Conservation (phyloP, 1,139 yeast genomes). For the Diutina siamensis region DNA sequence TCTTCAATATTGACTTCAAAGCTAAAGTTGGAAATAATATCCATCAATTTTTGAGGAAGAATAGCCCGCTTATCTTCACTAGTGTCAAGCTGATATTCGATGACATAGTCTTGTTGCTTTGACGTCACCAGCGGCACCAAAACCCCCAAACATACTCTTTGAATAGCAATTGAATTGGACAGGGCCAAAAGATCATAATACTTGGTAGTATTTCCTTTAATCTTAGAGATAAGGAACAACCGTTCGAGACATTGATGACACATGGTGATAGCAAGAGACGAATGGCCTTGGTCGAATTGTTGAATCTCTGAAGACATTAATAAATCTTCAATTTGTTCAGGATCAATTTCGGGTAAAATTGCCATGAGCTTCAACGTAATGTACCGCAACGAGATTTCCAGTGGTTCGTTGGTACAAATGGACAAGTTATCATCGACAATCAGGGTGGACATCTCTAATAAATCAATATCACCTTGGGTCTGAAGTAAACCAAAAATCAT, state of each 20-base stretch:
- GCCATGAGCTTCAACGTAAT: conserved; percentile 35
- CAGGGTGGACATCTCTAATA: conserved; percentile 24
- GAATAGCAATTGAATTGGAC: conserved; percentile 17
- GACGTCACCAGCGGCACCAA: conserved; percentile 23
- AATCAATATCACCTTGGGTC: conserved; percentile 11
- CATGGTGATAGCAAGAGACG: conserved; percentile 23
- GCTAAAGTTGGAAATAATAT: conserved; percentile 8
- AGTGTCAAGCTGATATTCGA: conserved; percentile 46
- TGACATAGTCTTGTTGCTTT: conserved; percentile 44
- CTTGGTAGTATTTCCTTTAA: background rate
- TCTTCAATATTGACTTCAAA: conserved; percentile 14
- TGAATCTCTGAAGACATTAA: conserved; percentile 19
- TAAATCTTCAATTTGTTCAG: conserved; percentile 30
- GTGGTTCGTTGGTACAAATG: conserved; percentile 27
- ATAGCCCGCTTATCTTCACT: conserved; percentile 16
- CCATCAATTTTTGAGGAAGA: conserved; percentile 25
- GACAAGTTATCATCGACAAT: conserved; percentile 43
- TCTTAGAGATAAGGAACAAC: conserved; percentile 12
- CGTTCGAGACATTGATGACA: conserved; percentile 16
- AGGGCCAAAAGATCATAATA: conserved; percentile 12
- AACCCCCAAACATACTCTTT: conserved; percentile 26
- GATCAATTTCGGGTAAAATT: conserved; percentile 14
- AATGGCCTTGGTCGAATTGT: conserved; percentile 9
- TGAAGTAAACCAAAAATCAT: conserved; percentile 27
- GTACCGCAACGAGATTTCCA: conserved; percentile 32